These are phyloP conservation scores for Canavalia ensiformis DNA, from an alignment of 306 rosid species.

Conservation along the genomic window DNA sequence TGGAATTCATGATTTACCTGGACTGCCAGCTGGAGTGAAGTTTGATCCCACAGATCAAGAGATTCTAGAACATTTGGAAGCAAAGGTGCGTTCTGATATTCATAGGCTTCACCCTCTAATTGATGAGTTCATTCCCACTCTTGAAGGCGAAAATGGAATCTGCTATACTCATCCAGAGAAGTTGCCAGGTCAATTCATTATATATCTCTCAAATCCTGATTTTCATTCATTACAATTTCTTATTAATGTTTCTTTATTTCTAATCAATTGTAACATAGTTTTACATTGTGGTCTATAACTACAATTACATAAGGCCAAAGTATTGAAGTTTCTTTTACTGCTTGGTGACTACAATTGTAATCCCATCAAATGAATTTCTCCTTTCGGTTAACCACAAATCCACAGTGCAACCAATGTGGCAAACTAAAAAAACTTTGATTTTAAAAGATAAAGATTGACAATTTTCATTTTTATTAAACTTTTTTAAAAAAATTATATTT, in stretches of 20 bases:
- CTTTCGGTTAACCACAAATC: too few relatives aligned
- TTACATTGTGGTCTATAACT: too few relatives aligned
- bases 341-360: too few relatives aligned
- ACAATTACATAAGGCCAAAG: too few relatives aligned
- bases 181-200: conserved; percentile 63
- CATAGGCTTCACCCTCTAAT: conserved; percentile 74
- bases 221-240: background rate
- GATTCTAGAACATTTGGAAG: conserved; percentile 78
- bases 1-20: conserved; percentile 73
- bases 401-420: too few relatives aligned
- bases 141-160: conserved; percentile 80
- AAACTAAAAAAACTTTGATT: too few relatives aligned
- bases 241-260: background rate
- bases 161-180: conserved; percentile 84
- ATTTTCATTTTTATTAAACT: too few relatives aligned
- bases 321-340: too few relatives aligned
- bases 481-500: too few relatives aligned
- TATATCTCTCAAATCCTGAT: conserved; percentile 5
- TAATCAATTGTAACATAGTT: background rate
- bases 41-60: conserved; percentile 89
- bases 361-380: too few relatives aligned
- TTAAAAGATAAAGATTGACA: too few relatives aligned
- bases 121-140: conserved; percentile 81
- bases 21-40: conserved; percentile 84
- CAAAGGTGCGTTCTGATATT: conserved; percentile 69